Evolutionary conservation across 257 asterid species (phyloP).

Genomic region (Solanum rostratum): DNA sequence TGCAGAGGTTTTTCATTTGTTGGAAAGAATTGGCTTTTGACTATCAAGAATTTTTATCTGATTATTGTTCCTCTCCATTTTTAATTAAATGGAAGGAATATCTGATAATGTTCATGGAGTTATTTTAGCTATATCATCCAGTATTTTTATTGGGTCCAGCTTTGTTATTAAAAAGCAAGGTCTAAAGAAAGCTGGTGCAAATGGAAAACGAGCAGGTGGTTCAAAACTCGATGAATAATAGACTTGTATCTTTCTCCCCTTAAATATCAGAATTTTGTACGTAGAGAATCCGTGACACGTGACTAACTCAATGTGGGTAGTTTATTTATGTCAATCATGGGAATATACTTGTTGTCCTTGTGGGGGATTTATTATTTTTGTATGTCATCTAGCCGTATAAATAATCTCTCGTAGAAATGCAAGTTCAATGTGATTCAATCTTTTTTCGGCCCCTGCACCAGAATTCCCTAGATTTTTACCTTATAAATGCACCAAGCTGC

Average conservation of each 20-base stretch:
- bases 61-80: constrained; percentile 5
- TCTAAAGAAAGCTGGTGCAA: constrained; percentile 16
- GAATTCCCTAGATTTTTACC: too few species aligned
- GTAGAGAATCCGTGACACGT: neutral
- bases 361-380: neutral
- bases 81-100: constrained; percentile 16
- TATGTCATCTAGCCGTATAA: neutral
- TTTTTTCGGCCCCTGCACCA: too few species aligned
- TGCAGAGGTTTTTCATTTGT: neutral
- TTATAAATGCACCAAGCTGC: neutral
- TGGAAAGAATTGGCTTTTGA: neutral
- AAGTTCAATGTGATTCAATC: neutral
- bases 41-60: neutral
- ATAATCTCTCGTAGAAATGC: neutral
- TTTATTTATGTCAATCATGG: neutral
- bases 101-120: constrained; percentile 26
- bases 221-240: neutral
- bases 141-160: constrained; percentile 30
- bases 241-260: neutral
- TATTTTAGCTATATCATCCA: constrained; percentile 21
- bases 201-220: constrained; percentile 21
- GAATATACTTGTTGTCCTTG: neutral
- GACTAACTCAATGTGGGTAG: neutral
- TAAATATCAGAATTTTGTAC: neutral
- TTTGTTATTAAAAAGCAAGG: constrained; percentile 29